These are phyloP conservation scores for Apostasia ramifera DNA, from an alignment of 106 monocot genomes.

Conservation along the genomic window DNA sequence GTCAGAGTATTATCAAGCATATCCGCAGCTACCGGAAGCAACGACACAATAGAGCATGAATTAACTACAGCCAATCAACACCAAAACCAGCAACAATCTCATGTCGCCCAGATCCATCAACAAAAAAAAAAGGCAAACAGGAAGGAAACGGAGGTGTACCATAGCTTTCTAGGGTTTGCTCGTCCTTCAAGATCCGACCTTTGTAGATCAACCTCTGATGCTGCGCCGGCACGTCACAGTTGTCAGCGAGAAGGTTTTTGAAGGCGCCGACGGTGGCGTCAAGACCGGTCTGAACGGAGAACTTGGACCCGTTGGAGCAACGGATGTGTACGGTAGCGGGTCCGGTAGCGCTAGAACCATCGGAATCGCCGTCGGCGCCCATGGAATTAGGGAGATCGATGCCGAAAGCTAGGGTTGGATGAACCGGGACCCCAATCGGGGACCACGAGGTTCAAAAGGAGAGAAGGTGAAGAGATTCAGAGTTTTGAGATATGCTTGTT, in stretches of 20 bases:
- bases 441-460: neutral
- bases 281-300: constrained; percentile 47
- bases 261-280: constrained; percentile 43
- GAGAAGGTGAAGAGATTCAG: too few relatives aligned
- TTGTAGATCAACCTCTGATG: constrained; percentile 88
- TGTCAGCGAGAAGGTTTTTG: constrained; percentile 38
- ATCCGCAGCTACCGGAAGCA: too few relatives aligned
- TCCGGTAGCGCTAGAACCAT: constrained; percentile 3
- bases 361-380: constrained; percentile 25
- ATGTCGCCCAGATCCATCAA: constrained; percentile 1
- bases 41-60: neutral
- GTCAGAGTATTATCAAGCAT: too few relatives aligned
- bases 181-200: constrained; percentile 86
- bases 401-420: neutral
- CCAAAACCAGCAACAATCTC: neutral
- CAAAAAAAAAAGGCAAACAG: neutral
- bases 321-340: constrained; percentile 55
- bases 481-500: neutral
- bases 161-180: constrained; percentile 81
- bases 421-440: neutral
- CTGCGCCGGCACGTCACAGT: constrained; percentile 50
- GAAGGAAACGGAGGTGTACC: constrained; percentile 18
- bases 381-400: constrained; percentile 6
- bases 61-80: neutral
- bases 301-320: constrained; percentile 70